Base-by-base conservation (phyloP, 208 protist species). In the Trypanosoma vivax region DNA sequence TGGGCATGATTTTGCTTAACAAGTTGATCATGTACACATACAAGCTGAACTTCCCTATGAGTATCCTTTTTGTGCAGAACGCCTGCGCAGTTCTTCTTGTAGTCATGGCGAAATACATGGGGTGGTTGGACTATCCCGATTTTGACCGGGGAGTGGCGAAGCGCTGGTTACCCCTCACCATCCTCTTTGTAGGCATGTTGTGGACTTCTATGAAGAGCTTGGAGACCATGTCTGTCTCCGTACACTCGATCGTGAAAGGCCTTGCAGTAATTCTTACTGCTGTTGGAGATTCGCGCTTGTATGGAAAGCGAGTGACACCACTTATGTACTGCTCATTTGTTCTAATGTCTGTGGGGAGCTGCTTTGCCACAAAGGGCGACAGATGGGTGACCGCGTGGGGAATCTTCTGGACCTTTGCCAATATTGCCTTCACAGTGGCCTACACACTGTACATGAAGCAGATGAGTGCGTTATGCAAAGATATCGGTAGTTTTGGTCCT, bases 381-480 rank as follows among this genome's bases (percentile, higher is more conserved):
- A 25, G 42, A 25, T 92, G 84, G 80, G 78, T 92, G 18, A 92
- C 88, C n/a, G 4, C 52, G 11, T 53, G 19, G 43, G 88, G 88
- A 18, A 38, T 95, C 0, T 70, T 90, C 55, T 95, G 88, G 85
- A 92, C 83, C 0, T 75, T 82, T 23, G 24, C 66, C 7, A 95
- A 95, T 56, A 80, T 95, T 45, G 25, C 65, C 16, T 11, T 64
- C 11, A 95, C 88, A 0, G 80, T 83, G 14, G 52, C 50, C 28
- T 95, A 95, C 68, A 88, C 79, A 37, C 62, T 95, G n/a, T 90
- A 88, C 63, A 90, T 95, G 75, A 92, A 92, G 52, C 42, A 41
- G 0, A 60, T 85, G 10, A 63, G 54, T 9, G 53, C 57, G 9
- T 57, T 92, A 10, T 75, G 80, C 39, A 55, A 60, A 27, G 40